Conservation (phyloP, 208 protist genomes). For the Acanthamoeba lenticulata region DNA sequence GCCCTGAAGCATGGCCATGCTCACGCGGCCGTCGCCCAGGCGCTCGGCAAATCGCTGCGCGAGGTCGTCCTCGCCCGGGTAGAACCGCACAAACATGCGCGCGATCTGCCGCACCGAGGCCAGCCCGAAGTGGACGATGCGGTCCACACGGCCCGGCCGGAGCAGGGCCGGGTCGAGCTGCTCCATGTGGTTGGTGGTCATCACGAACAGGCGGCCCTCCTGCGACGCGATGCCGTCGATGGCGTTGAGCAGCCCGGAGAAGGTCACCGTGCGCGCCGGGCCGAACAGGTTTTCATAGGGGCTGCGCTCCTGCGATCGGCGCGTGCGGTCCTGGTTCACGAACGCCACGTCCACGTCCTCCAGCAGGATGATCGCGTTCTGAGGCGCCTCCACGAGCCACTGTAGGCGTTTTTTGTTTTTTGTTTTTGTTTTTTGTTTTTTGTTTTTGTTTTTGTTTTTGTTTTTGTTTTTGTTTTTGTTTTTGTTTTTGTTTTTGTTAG, state of each 20-base stretch:
- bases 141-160: constrained; percentile 94
- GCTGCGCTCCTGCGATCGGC: background rate
- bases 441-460: no score
- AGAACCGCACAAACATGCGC: constrained; percentile 67
- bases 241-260: constrained; percentile 95
- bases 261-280: background rate
- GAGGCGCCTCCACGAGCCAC: constrained; percentile 57
- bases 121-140: constrained; percentile 91
- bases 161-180: constrained; percentile 91
- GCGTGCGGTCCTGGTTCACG: constrained; percentile 33
- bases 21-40: background rate
- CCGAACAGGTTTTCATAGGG: constrained; percentile 24
- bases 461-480: no score
- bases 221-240: constrained; percentile 95
- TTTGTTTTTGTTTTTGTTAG: no score
- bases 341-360: constrained; percentile 63
- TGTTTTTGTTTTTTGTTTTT: no score
- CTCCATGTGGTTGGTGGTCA: constrained; percentile 98
- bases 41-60: background rate
- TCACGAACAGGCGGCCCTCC: constrained; percentile 95
- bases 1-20: constrained; percentile 67
- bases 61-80: background rate
- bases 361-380: constrained; percentile 53
- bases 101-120: constrained; percentile 86
- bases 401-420: no score